These are phyloP conservation scores for Curvularia spicifera DNA, from an alignment of 2,329 filamentous ascomycete genomes.

Conservation along the genomic window DNA sequence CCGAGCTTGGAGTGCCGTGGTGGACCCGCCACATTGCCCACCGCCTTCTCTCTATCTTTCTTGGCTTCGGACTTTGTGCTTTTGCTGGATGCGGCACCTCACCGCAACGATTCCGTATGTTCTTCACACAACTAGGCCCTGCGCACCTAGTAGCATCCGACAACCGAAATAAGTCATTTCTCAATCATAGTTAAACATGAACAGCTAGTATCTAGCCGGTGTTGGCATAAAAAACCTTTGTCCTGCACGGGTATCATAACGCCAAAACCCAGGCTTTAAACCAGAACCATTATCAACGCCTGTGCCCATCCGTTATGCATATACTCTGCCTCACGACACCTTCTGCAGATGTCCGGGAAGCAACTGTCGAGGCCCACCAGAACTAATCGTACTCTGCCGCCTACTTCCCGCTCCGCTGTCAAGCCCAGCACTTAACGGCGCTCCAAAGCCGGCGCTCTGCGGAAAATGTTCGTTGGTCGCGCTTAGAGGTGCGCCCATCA, in stretches of 20 bases:
- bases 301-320: constrained; percentile 32
- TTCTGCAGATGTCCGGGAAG: constrained; percentile 45
- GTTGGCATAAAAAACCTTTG: constrained; percentile 3
- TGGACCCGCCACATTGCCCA: constrained; percentile 6
- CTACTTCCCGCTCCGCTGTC: constrained; percentile 36
- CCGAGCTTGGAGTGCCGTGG: constrained; percentile 13
- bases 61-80: constrained; percentile 1
- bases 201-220: not conserved
- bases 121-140: not conserved
- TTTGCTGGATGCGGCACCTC: not conserved
- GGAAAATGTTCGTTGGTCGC: constrained; percentile 42
- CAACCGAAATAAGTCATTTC: not conserved
- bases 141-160: not conserved
- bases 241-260: constrained; percentile 12
- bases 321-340: constrained; percentile 22
- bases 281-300: constrained; percentile 11
- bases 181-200: not conserved
- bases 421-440: constrained; percentile 41
- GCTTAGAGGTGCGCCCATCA: constrained; percentile 42
- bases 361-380: constrained; percentile 45
- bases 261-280: not conserved
- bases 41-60: constrained; percentile 1
- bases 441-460: constrained; percentile 35
- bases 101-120: not conserved
- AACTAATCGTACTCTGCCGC: constrained; percentile 40